Conservation (phyloP, 495 filamentous ascomycete species). For the Terfezia boudieri region DNA sequence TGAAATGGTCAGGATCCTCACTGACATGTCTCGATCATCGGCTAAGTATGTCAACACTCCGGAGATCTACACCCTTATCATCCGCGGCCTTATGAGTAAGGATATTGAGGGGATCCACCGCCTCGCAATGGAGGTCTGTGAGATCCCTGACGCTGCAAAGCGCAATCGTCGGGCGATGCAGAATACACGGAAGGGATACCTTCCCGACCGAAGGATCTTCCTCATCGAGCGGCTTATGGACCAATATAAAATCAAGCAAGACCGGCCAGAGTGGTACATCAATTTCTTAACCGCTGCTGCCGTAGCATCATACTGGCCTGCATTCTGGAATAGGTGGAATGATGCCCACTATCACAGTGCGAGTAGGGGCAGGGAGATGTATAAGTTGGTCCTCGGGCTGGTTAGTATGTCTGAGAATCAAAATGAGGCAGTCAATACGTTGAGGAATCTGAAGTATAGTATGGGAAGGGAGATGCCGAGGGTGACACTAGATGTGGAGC, state of each 20-base stretch:
- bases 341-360: slow-evolving; percentile 27
- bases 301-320: slow-evolving; percentile 25
- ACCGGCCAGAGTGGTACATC: slow-evolving; percentile 24
- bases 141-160: slow-evolving; percentile 14
- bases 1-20: neutral
- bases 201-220: slow-evolving; percentile 9
- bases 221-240: slow-evolving; percentile 20
- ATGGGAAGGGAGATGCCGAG: slow-evolving; percentile 36
- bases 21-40: slow-evolving; percentile 11
- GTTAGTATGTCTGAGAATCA: slow-evolving; percentile 29
- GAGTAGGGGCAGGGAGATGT: slow-evolving; percentile 32
- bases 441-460: slow-evolving; percentile 31
- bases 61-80: slow-evolving; percentile 14
- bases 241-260: slow-evolving; percentile 20
- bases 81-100: slow-evolving; percentile 7
- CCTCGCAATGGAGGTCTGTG: slow-evolving; percentile 1
- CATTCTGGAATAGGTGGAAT: slow-evolving; percentile 41
- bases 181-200: slow-evolving; percentile 3
- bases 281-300: slow-evolving; percentile 27
- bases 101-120: slow-evolving; percentile 6
- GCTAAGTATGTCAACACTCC: neutral
- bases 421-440: slow-evolving; percentile 24
- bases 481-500: slow-evolving; percentile 24
- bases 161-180: slow-evolving; percentile 5
- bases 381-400: slow-evolving; percentile 31